Conservation (phyloP, 176 grass and related monocot genomes). For the Carex cristatella region DNA sequence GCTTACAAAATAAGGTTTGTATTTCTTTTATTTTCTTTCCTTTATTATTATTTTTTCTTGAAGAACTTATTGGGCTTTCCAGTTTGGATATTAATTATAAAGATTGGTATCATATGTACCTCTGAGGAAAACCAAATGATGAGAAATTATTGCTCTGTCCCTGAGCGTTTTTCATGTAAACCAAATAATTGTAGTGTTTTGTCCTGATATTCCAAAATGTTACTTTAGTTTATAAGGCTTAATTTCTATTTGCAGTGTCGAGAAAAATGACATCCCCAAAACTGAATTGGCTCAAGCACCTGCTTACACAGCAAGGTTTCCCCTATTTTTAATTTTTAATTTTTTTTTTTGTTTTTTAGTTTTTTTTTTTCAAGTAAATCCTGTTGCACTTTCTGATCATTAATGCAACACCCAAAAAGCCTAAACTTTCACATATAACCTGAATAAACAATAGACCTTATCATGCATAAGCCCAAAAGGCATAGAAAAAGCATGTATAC, state of each 20-base stretch:
- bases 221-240: background rate
- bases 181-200: background rate
- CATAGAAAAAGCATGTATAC: too few relatives aligned
- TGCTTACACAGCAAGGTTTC: slow-evolving; percentile 62
- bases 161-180: background rate
- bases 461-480: too few relatives aligned
- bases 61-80: background rate
- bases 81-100: background rate
- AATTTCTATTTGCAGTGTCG: background rate
- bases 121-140: background rate
- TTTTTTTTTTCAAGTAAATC: background rate
- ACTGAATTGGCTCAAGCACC: slow-evolving; percentile 48
- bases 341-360: background rate
- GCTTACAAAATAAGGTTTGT: background rate
- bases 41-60: too few relatives aligned
- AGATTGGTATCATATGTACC: background rate
- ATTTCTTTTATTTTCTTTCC: background rate
- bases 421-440: background rate
- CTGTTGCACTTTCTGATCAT: background rate
- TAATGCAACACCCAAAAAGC: background rate
- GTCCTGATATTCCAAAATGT: background rate
- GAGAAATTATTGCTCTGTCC: background rate
- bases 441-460: background rate
- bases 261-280: slow-evolving; percentile 4
- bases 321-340: slow-evolving; percentile 12